Percentiles rank a stretch among this genome's conserved stretches.
Conservation (phyloP, 2,329 filamentous ascomycete species). For the Colletotrichum sp. region DNA sequence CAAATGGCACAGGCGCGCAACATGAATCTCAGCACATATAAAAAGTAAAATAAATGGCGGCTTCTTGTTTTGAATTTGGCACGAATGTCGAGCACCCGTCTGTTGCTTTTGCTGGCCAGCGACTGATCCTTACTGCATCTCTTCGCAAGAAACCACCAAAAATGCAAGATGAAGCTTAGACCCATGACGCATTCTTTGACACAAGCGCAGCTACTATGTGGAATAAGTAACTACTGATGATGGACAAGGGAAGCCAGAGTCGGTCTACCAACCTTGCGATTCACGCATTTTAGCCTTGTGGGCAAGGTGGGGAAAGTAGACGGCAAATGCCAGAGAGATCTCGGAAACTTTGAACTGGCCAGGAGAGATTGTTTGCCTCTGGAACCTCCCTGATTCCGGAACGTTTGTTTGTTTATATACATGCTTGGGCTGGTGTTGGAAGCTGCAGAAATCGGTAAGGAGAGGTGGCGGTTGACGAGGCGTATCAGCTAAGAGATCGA, state of each 20-base stretch:
- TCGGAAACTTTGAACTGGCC: no score
- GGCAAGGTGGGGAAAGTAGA: neutral
- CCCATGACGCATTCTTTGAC: no score
- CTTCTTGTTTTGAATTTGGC: no score
- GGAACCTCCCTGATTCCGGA: fast-evolving
- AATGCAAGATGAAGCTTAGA: neutral
- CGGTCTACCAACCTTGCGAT: neutral
- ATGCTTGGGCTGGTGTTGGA: neutral
- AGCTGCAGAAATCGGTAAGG: fast-evolving
- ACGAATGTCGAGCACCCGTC: no score
- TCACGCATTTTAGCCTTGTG: fast-evolving
- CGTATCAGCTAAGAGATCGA: fast-evolving
- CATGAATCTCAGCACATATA: neutral
- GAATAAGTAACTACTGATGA: neutral
- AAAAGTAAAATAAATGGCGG: no score
- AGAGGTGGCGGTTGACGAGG: fast-evolving
- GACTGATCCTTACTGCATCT: fast-evolving
- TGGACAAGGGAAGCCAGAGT: neutral
- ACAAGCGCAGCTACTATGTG: fast-evolving
- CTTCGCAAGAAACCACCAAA: neutral
- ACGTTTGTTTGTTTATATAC: neutral
- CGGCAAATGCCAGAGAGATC: no score
- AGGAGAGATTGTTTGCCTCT: no score
- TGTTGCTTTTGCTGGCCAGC: neutral
- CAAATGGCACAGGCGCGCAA: neutral